Evolutionary conservation across 345 rosid species (phyloP).

Genomic region (Pugionium cornutum): DNA sequence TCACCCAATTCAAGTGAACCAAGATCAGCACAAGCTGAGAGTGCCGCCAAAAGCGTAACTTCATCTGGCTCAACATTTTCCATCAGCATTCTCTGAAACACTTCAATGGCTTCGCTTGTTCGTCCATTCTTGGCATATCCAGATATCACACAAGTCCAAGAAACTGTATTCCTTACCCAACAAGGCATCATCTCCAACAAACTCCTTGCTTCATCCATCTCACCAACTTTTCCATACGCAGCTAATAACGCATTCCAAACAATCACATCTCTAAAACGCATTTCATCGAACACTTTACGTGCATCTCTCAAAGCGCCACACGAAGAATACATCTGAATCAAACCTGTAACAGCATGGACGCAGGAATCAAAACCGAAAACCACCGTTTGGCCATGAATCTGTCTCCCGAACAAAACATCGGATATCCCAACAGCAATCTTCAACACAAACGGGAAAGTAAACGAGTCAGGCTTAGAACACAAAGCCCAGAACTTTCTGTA

Average conservation of each 20-base stretch:
- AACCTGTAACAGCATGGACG: constrained; percentile 50
- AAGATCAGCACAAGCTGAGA: constrained; percentile 70
- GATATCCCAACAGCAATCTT: constrained; percentile 50
- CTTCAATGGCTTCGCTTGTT: constrained; percentile 51
- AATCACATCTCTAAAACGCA: constrained; percentile 38
- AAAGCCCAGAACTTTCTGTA: constrained; percentile 50
- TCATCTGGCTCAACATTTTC: constrained; percentile 69
- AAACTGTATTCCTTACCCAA: constrained; percentile 51
- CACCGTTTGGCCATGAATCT: constrained; percentile 56
- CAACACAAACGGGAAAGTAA: constrained; percentile 61
- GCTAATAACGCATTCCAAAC: constrained; percentile 69
- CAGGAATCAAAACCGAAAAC: constrained; percentile 49
- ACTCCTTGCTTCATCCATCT: constrained; percentile 46
- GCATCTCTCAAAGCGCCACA: constrained; percentile 44
- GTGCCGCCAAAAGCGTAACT: constrained; percentile 57
- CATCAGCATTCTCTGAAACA: constrained; percentile 59
- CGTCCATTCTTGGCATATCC: constrained; percentile 57
- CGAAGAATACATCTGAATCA: constrained; percentile 57
- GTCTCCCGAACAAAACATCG: constrained; percentile 49
- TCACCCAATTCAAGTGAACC: constrained; percentile 65
- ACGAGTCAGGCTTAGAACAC: constrained; percentile 59
- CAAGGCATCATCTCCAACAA: constrained; percentile 60
- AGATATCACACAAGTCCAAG: constrained; percentile 74
- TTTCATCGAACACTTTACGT: constrained; percentile 58
- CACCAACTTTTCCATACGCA: constrained; percentile 4